Conservation (phyloP, 495 filamentous ascomycete genomes). For the Xylaria curta region DNA sequence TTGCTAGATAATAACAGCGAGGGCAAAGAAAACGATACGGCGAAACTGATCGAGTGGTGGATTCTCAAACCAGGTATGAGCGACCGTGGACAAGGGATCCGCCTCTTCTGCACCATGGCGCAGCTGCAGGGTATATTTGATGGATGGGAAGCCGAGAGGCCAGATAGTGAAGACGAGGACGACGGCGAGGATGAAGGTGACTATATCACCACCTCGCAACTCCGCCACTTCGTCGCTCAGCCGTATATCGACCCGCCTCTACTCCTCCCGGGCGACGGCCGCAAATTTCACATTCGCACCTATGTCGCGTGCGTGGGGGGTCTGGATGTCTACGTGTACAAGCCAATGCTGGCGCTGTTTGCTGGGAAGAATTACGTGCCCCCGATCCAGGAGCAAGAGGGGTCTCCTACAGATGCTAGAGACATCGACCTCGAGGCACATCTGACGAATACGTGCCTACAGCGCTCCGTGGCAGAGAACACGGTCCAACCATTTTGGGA, state of each 20-base stretch:
- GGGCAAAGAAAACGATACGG: neutral
- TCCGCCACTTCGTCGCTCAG: conserved; percentile 94
- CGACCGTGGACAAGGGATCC: conserved; percentile 90
- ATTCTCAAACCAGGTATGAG: conserved; percentile 98
- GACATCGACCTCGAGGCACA: conserved; percentile 68
- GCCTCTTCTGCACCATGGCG: conserved; percentile 82
- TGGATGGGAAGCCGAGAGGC: conserved; percentile 72
- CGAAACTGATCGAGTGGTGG: conserved; percentile 76
- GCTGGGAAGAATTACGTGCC: conserved; percentile 69
- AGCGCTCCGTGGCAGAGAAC: conserved; percentile 53
- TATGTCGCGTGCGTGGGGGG: conserved; percentile 84
- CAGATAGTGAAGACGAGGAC: conserved; percentile 68
- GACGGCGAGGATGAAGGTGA: conserved; percentile 43
- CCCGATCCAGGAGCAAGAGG: conserved; percentile 32
- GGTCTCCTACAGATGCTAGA: conserved; percentile 27
- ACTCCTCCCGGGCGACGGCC: conserved; percentile 67
- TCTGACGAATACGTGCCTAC: conserved; percentile 95
- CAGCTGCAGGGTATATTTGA: conserved; percentile 86
- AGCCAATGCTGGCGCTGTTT: conserved; percentile 90
- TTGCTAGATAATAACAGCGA: neutral
- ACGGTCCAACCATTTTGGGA: conserved; percentile 74
- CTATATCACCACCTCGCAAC: conserved; percentile 81
- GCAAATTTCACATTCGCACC: conserved; percentile 93
- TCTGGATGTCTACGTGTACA: conserved; percentile 85
- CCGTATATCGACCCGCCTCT: conserved; percentile 94